Conservation (phyloP, 345 rosid genomes). For the Eutrema japonicum region DNA sequence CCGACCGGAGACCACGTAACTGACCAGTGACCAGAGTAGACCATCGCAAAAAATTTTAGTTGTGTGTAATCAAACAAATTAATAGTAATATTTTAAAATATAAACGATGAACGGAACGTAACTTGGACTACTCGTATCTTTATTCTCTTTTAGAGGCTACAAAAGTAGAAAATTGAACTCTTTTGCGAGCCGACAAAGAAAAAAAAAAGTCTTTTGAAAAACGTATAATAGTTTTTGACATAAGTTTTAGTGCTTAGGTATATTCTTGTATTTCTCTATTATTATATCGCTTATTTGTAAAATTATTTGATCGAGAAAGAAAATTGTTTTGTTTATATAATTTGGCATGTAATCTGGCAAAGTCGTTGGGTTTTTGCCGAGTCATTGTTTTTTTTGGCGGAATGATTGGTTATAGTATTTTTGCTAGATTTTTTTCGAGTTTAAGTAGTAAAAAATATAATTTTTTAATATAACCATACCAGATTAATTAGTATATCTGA, state of each 20-base stretch:
- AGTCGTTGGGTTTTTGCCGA: too few relatives aligned
- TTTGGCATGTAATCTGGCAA: neutral
- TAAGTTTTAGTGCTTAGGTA: constrained; percentile 31
- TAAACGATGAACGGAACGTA: constrained; percentile 32
- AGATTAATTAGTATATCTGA: neutral
- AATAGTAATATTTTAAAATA: neutral
- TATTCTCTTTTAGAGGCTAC: constrained; percentile 33
- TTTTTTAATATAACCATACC: neutral
- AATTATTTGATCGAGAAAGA: too few relatives aligned
- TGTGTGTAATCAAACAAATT: constrained; percentile 1
- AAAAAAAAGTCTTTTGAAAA: constrained; percentile 28
- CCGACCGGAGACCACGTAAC: neutral
- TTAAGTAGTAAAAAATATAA: too few relatives aligned
- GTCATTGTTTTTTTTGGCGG: neutral
- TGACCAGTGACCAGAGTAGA: neutral
- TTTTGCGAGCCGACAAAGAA: constrained; percentile 39
- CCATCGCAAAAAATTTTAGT: neutral
- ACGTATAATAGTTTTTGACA: constrained; percentile 34
- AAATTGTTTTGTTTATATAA: too few relatives aligned
- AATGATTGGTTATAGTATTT: too few relatives aligned
- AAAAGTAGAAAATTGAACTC: constrained; percentile 36
- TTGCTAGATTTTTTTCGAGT: too few relatives aligned
- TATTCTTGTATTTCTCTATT: constrained; percentile 31
- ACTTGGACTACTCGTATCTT: constrained; percentile 44
- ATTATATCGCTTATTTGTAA: constrained; percentile 13